Percentiles rank a stretch among this genome's conserved stretches.
phyloP scores from a whole-genome alignment of 225 moss, liverwort and hornwort species.

The Pseudisothecium myosuroides region DNA sequence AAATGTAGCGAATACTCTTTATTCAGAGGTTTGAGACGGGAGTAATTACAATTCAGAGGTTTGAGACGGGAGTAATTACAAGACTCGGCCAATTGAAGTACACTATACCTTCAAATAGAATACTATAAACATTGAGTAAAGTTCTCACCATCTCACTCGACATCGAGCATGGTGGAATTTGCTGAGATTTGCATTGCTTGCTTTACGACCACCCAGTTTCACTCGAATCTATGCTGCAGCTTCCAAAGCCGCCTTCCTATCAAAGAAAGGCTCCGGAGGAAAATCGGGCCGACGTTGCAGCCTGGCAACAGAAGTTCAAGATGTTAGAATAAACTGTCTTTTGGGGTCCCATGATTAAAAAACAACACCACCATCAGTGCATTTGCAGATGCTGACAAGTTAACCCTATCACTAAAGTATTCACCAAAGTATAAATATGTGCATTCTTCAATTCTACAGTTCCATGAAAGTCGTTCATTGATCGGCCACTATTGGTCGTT shows the following conservation, averaged over 20 bases:
- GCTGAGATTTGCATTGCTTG: background rate
- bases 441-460: background rate
- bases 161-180: background rate
- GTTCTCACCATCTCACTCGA: background rate
- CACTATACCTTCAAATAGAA: background rate
- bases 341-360: background rate
- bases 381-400: background rate
- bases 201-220: background rate
- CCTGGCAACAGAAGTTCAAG: slow-evolving; percentile 39
- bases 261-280: slow-evolving; percentile 57
- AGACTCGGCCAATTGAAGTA: background rate
- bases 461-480: background rate
- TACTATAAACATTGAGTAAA: background rate
- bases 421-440: background rate
- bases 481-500: background rate
- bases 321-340: background rate
- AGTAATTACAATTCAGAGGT: background rate
- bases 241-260: background rate
- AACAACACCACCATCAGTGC: background rate
- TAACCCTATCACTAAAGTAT: background rate
- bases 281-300: slow-evolving; percentile 59
- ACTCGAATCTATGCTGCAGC: background rate
- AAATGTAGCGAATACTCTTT: background rate
- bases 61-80: background rate
- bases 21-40: background rate